Percentiles rank a stretch among this genome's conserved stretches.
Conservation (phyloP, 163 green algal species). For the Scenedesmus sp. region DNA sequence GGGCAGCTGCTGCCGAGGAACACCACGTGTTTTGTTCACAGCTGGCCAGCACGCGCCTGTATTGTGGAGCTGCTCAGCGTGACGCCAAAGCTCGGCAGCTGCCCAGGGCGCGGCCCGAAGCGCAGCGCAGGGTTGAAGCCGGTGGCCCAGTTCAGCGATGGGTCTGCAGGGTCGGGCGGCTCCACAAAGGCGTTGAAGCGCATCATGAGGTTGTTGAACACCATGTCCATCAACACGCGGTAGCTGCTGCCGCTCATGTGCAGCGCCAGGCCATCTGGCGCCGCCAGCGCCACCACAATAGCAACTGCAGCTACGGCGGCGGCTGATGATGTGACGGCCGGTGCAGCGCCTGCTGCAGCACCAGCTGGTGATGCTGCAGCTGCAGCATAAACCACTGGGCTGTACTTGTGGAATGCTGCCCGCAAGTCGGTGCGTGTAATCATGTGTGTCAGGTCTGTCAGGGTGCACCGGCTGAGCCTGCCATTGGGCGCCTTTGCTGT, state of each 20-base stretch:
- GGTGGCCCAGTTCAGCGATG: background rate
- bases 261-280: constrained; percentile 36
- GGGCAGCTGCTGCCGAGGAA: no score
- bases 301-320: background rate
- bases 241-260: constrained; percentile 37
- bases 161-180: background rate
- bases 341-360: background rate
- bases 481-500: background rate
- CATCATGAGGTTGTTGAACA: constrained; percentile 35
- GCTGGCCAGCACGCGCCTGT: background rate
- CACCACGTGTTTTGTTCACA: no score
- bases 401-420: constrained; percentile 22
- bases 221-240: constrained; percentile 31
- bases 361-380: background rate
- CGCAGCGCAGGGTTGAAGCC: constrained; percentile 25
- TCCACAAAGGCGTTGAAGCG: constrained; percentile 25
- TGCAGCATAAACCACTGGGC: background rate
- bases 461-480: constrained; percentile 10
- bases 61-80: constrained; percentile 29
- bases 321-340: background rate
- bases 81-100: constrained; percentile 35
- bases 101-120: constrained; percentile 37
- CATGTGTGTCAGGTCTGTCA: background rate
- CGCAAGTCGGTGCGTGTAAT: constrained; percentile 12
- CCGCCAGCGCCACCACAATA: constrained; percentile 21